Base-by-base conservation (phyloP, 139 green algal species). In the Picochlorum sp. region DNA sequence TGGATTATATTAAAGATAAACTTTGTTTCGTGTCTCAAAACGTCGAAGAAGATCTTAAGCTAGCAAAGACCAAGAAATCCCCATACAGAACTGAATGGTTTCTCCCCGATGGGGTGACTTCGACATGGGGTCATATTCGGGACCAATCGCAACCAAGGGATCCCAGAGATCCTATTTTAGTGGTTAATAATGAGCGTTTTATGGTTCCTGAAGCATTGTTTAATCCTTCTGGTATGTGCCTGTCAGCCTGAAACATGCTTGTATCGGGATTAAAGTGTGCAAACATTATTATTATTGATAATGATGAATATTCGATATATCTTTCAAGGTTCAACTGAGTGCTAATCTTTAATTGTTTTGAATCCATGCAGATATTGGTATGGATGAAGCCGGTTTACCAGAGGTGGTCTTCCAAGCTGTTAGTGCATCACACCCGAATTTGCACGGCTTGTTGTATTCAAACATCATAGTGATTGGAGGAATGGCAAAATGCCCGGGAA, bases 161-260 rank as follows among this genome's bases (percentile, higher is more conserved):
- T 43, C 43, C 50, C 16, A 58, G 36, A 31, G 63, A 63, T 41
- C 24, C 41, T 8, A 73, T 87, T 31, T 69, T 97, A 37, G 37
- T 64, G 29, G 69, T 98, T 12, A 93, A 90, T 67, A 97, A 95
- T 66, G 91, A 98, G 76, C 81, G 89, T n/a, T 98, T 98, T 80
- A 87, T 96, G 85, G 88, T 96, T 36, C 89, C 91, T 10, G 91
- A 98, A 74, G 68, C 75, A 9, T 65, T 94, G 12, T 95, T 95
- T 59, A 57, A 77, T 45, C 89, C 89, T 7, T 59, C 68, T 18
- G 82, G n/a, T n/a, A n/a, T n/a, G n/a, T n/a, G n/a, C n/a, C n/a
- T n/a, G n/a, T n/a, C n/a, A n/a, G n/a, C n/a, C n/a, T n/a, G n/a
- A n/a, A n/a, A n/a, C n/a, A n/a, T n/a, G 63, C 58, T n/a, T n/a